Evolutionary conservation across 2,329 filamentous ascomycete species (phyloP), one percentile per base, ranked within the genome.

Genomic region (Leptographium wingfieldii): DNA sequence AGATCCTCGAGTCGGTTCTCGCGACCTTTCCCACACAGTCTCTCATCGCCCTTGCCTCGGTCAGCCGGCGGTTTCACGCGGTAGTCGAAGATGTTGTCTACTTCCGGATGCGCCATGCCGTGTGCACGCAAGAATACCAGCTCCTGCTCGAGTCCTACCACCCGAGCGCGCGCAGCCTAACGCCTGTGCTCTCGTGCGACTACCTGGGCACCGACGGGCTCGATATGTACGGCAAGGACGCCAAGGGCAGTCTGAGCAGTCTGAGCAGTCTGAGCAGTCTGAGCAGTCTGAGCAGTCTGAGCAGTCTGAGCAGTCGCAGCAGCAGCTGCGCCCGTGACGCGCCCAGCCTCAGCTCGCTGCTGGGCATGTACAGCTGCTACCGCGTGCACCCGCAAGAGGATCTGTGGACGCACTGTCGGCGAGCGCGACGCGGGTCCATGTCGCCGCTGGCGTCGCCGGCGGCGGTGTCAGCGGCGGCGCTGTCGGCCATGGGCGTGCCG

Each of bases 71-170:
- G 59, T 70, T 73, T 65, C 65, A 68, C 63, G 64, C 66, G 16
- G 58, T 67, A 6, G 64, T 68, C 25, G 59, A 69, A 3, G 66
- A 66, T 56, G 62, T 71, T 43, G 60, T 72, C 55, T 65, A 69
- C 61, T 64, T 66, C 58, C 71, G 71, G 51, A 65, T 72, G 59
- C 61, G 62, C 33, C 63, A 78, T 25, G 81, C 83, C 25, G 78
- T 83, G 5, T 73, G 79, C 3, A 72, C 86, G 9, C 73, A 79
- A 46, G 79, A 83, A 46, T 82, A 89, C 67, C 81, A 84, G 59
- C 73, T 94, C 48, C 82, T 92, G 46, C 80, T 95, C 51, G 88
- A 92, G 73, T 90, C 87, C 69, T 92, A 87, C 68, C 88, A 87
- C 64, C 89, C 88, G 0, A 82, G 78, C 63, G 83, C 80, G 29